Base-by-base conservation (phyloP, 78 protist species). In the Isochrysis galbana region DNA sequence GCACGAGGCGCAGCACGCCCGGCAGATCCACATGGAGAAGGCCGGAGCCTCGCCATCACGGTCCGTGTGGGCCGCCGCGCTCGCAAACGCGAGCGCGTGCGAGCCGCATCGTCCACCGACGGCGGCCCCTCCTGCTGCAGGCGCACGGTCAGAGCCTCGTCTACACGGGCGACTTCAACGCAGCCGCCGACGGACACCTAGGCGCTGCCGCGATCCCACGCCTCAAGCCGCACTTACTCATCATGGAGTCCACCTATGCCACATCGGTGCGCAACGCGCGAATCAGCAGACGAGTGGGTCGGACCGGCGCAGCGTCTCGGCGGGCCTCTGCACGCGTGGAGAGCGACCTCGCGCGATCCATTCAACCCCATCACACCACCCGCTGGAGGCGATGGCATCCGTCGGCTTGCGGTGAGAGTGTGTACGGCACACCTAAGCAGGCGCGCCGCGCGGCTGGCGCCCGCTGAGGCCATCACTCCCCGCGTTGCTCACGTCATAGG, bases 141-240 rank as follows among this genome's bases (percentile, higher is more conserved):
- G 39, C 36, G n/a, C 97, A 97, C 34, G 94, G 91, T 21, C 95
- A 94, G 61, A 93, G 97, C 19, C 96, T 96, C 21, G 95, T 99
- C 22, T 99, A 98, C 96, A 98, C 99, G 0, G 99, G 99, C 47
- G 99, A 99, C 96, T 99, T 98, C 92, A 99, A 98, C 95, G 98
- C 96, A 96, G 97, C 99, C n/a, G 96, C 99, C 5, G 99, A 98
- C 94, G 88, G 99, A n/a, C 99, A 98, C 72, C 95, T 98, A 34
- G 95, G 96, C 38, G 39, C 88, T 22, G 92, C 92, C 3, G 17
- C 17, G 38, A 14, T 48, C 14, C 55, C 48, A 14, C 26, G 32
- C 41, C 54, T 90, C 42, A n/a, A 32, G 32, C 84, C 99, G 21
- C 95, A 98, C 42, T 51, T 99, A 22, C 92, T 99, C 41, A 98